Conservation (phyloP, 1,139 yeast species). For the Candida neerlandica region DNA sequence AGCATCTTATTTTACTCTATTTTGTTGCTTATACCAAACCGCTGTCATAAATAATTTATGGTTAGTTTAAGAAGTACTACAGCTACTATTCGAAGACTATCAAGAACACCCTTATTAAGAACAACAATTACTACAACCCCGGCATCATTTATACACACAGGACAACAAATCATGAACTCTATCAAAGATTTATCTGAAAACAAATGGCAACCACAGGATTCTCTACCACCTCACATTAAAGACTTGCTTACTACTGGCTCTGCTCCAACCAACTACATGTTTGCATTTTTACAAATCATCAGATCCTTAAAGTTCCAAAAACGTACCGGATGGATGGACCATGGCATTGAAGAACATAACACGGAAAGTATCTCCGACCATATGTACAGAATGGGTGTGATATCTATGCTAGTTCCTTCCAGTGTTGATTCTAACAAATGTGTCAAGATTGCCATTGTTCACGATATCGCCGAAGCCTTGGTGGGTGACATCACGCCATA, state of each 20-base stretch:
- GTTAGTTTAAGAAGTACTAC: neutral
- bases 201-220: constrained; percentile 61
- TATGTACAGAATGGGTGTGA: constrained; percentile 93
- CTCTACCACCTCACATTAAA: constrained; percentile 56
- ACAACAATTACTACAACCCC: neutral
- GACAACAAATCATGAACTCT: constrained; percentile 13
- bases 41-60: neutral
- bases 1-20: neutral
- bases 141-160: neutral
- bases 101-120: neutral
- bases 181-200: constrained; percentile 18
- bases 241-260: constrained; percentile 36
- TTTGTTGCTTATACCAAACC: neutral
- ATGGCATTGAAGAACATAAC: constrained; percentile 51
- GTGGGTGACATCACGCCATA: constrained; percentile 96
- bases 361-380: constrained; percentile 89
- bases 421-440: constrained; percentile 54
- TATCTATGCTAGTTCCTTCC: constrained; percentile 69
- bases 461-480: constrained; percentile 90
- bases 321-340: constrained; percentile 94
- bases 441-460: constrained; percentile 84
- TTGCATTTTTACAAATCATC: constrained; percentile 77
- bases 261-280: constrained; percentile 46
- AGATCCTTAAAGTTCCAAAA: constrained; percentile 75
- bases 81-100: neutral